Conservation (phyloP, 176 grass and related monocot species). For the Triticum dicoccoides region DNA sequence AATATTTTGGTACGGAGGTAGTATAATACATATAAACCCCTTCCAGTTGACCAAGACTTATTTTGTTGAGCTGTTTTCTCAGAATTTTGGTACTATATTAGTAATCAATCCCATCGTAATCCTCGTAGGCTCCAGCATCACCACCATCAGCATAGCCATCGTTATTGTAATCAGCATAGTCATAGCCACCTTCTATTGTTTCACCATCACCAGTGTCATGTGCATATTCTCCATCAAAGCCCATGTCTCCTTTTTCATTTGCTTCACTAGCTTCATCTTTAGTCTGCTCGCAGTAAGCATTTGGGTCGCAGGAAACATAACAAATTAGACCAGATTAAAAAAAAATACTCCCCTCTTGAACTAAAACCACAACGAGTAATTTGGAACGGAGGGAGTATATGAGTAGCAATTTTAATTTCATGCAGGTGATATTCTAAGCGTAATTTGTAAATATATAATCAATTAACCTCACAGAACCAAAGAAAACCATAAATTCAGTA, state of each 20-base stretch:
- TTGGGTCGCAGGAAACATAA: not conserved
- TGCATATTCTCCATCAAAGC: constrained; percentile 23
- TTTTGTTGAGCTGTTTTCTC: not conserved
- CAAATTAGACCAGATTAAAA: not conserved
- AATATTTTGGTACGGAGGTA: too few species aligned
- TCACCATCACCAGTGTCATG: constrained; percentile 30
- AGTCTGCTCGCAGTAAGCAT: constrained; percentile 22
- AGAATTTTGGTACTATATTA: not conserved
- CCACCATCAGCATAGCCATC: not conserved
- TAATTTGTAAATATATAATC: constrained; percentile 1
- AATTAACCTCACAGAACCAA: constrained; percentile 3
- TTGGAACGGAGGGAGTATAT: not conserved
- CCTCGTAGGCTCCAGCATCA: not conserved
- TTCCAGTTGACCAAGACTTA: not conserved
- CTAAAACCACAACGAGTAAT: too few species aligned
- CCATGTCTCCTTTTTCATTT: constrained; percentile 38
- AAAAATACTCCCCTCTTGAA: not conserved
- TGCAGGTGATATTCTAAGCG: not conserved
- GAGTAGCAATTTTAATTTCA: not conserved
- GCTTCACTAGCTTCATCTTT: constrained; percentile 17
- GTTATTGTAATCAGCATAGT: constrained; percentile 28
- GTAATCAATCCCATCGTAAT: not conserved
- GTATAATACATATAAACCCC: too few species aligned
- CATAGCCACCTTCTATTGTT: constrained; percentile 32
- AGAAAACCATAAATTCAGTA: not conserved